Conservation (phyloP, 495 filamentous ascomycete genomes). For the Peziza echinospora region DNA sequence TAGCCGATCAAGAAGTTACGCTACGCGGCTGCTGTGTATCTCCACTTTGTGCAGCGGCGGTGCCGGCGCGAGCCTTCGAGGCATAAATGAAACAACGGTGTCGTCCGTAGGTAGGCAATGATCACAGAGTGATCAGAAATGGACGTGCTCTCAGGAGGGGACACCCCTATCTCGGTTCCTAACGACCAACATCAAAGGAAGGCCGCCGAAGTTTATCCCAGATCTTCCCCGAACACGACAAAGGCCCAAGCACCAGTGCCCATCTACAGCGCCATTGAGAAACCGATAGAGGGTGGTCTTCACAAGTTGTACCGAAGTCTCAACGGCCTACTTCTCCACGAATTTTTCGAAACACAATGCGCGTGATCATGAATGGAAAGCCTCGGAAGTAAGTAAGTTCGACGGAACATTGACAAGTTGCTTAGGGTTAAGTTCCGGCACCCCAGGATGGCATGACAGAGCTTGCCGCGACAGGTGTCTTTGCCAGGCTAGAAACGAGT, state of each 20-base stretch:
- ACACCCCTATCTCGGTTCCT: constrained; percentile 12
- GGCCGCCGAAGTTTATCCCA: constrained; percentile 12
- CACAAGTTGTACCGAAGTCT: constrained; percentile 16
- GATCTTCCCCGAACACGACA: constrained; percentile 8
- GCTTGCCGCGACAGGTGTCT: constrained; percentile 8
- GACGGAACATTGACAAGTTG: constrained; percentile 13
- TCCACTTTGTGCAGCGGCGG: constrained; percentile 12
- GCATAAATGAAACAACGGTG: constrained; percentile 11
- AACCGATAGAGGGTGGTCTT: constrained; percentile 6
- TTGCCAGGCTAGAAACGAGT: constrained; percentile 9
- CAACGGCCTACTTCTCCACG: constrained; percentile 9
- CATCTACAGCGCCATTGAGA: too few species aligned
- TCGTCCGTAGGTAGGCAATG: constrained; percentile 16
- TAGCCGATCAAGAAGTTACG: constrained; percentile 19
- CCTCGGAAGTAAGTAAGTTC: constrained; percentile 6
- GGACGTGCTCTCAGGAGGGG: constrained; percentile 11
- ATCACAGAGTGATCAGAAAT: constrained; percentile 5
- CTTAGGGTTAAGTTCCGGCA: constrained; percentile 21
- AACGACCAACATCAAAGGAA: constrained; percentile 7
- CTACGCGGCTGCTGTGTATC: constrained; percentile 9
- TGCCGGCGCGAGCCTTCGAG: constrained; percentile 19
- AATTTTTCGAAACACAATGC: constrained; percentile 6
- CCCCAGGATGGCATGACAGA: constrained; percentile 12
- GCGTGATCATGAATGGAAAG: constrained; percentile 10
- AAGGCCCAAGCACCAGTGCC: constrained; percentile 16